Conservation (phyloP, 441 rosid species). For the Corymbia citriodora region DNA sequence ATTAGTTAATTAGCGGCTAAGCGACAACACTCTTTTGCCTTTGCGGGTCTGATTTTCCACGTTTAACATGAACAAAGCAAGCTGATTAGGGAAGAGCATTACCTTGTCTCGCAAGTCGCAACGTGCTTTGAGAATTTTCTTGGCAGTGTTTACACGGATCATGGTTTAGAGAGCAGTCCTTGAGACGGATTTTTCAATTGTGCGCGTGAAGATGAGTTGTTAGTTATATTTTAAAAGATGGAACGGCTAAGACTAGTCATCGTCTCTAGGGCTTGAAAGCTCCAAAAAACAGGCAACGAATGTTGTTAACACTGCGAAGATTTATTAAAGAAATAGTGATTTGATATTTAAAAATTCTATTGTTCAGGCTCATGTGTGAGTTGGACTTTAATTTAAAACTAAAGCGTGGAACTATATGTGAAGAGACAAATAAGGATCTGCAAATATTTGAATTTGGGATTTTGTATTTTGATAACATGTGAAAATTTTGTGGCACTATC, state of each 20-base stretch:
- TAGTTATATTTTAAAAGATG: background rate
- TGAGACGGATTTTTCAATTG: background rate
- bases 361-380: background rate
- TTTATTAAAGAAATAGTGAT: background rate
- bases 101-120: background rate
- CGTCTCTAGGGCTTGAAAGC: background rate
- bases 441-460: background rate
- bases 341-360: background rate
- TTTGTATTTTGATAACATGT: background rate
- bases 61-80: background rate
- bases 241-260: background rate
- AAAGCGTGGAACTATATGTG: background rate
- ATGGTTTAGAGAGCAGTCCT: background rate
- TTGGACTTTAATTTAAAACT: rapidly evolving
- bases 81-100: background rate
- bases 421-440: background rate
- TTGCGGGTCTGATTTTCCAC: background rate
- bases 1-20: background rate
- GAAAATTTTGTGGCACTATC: background rate
- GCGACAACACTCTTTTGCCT: background rate
- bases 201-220: background rate
- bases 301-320: background rate
- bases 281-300: background rate
- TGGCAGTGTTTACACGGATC: background rate
- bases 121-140: background rate